Evolutionary conservation across 1,284 basidiomycete genomes (phyloP).

Genomic region (Ceratobasidium sp.): DNA sequence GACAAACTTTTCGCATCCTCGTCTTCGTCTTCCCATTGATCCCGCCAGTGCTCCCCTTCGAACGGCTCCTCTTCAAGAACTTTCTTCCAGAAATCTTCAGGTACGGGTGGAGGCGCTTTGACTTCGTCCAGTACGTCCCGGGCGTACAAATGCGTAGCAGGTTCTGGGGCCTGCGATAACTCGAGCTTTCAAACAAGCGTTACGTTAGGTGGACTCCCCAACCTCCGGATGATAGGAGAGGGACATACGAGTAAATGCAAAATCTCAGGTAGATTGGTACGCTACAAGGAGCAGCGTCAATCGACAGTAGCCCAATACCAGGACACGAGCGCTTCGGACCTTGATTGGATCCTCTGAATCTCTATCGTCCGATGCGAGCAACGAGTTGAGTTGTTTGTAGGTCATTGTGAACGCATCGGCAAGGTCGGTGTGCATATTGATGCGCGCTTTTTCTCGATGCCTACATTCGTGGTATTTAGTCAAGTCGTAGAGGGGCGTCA

Average conservation of each 20-base stretch:
- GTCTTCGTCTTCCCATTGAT: conserved; percentile 35
- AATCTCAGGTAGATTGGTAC: conserved; percentile 73
- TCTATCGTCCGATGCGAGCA: conserved; percentile 61
- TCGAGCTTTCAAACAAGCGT: conserved; percentile 61
- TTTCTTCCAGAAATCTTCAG: conserved; percentile 61
- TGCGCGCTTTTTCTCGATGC: conserved; percentile 74
- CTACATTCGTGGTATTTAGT: conserved; percentile 56
- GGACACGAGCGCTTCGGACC: conserved; percentile 56
- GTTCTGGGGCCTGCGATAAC: conserved; percentile 67
- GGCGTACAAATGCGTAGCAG: conserved; percentile 65
- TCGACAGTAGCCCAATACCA: conserved; percentile 37
- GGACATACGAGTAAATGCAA: conserved; percentile 75
- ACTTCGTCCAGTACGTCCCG: conserved; percentile 65
- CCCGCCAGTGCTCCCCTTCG: conserved; percentile 51
- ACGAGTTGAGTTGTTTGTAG: conserved; percentile 65
- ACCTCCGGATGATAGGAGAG: not conserved
- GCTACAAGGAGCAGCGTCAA: conserved; percentile 53
- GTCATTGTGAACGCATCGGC: conserved; percentile 70
- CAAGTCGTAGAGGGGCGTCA: no score
- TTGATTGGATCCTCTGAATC: conserved; percentile 78
- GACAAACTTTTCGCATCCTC: conserved; percentile 40
- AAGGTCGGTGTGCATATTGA: conserved; percentile 71
- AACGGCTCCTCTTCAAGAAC: conserved; percentile 63
- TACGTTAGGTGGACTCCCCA: conserved; percentile 18
- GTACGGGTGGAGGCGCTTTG: conserved; percentile 62